A percentile compares a stretch with the other conserved stretches of the same genome.
These are phyloP conservation scores for Hordeum marinum DNA, from an alignment of 176 grass and related monocot genomes.

Conservation along the genomic window DNA sequence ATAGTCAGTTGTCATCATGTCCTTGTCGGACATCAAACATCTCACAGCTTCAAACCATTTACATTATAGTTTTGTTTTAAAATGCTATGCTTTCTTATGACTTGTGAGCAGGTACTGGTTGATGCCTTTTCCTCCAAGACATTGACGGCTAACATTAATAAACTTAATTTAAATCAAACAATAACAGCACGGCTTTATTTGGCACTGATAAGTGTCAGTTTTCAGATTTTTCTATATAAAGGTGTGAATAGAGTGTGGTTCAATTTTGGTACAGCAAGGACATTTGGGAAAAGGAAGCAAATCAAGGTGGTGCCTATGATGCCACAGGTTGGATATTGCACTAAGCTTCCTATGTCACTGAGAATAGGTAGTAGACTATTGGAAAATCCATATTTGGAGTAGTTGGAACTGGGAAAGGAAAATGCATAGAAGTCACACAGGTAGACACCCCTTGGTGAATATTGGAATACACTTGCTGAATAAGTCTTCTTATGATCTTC, in stretches of 20 bases:
- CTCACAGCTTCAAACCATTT: slow-evolving; percentile 39
- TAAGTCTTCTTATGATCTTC: background rate
- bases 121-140: slow-evolving; percentile 72
- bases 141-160: slow-evolving; percentile 54
- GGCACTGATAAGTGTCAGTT: slow-evolving; percentile 29
- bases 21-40: slow-evolving; percentile 43
- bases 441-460: background rate
- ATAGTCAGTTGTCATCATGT: slow-evolving; percentile 44
- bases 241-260: slow-evolving; percentile 44
- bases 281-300: slow-evolving; percentile 36
- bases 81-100: slow-evolving; percentile 54
- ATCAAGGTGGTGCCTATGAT: slow-evolving; percentile 47
- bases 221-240: slow-evolving; percentile 26
- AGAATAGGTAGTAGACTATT: background rate
- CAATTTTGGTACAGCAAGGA: slow-evolving; percentile 26
- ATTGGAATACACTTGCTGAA: background rate
- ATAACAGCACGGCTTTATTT: slow-evolving; percentile 35
- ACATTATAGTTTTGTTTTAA: slow-evolving; percentile 30
- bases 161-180: slow-evolving; percentile 35
- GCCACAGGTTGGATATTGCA: slow-evolving; percentile 37
- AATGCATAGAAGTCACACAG: slow-evolving; percentile 12
- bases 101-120: slow-evolving; percentile 59
- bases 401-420: slow-evolving; percentile 34
- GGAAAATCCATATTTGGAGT: background rate
- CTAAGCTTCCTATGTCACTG: slow-evolving; percentile 50